Base-by-base conservation (phyloP, 305 asterid genomes). In the Fraxinus platypoda region DNA sequence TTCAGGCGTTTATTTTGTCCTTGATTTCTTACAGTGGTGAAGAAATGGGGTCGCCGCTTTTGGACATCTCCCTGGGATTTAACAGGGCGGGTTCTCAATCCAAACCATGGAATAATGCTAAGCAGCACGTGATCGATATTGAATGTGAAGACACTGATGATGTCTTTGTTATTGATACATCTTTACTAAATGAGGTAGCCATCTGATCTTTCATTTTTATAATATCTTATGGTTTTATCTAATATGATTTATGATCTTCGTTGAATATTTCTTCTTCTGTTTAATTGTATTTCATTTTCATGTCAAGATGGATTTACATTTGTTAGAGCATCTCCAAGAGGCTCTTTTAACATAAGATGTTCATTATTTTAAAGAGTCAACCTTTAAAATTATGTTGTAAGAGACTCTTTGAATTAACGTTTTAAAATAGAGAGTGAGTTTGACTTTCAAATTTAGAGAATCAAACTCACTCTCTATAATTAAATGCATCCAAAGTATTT, bases 21-120 rank as follows among this genome's bases (percentile, higher is more conserved):
- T 35, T 64, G 30, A 33, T 78, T 86, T 78, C 72, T 82, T 84
- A 82, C 83, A 94, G 98, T 81, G 98, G 98, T 19, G 75, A 85
- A 79, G 91, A 91, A 77, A 87, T 88, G 78, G 97, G 97, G 73
- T 91, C 91, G 15, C 82, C 93, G 11, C 13, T 21, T 52, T 75
- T 88, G 87, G 88, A 87, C 79, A 38, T 84, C 74, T 70, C 81
- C 3, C 41, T 82, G 80, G 77, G 80, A 78, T 75, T 82, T 78
- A 83, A 81, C 68, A 81, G 34, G 80, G 80, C 74, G 8, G 85
- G 79, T 71, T 73, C 68, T 74, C 88, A 75, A 21, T 59, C 87
- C 28, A 82, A 78, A 80, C 75, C 79, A 68, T 73, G 34, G 64
- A 88, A 82, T 81, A 85, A 78, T 17, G 75, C 66, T 74, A 85